Evolutionary conservation across 1,139 yeast species (phyloP).

Genomic region (Lodderomyces metapsilosis): DNA sequence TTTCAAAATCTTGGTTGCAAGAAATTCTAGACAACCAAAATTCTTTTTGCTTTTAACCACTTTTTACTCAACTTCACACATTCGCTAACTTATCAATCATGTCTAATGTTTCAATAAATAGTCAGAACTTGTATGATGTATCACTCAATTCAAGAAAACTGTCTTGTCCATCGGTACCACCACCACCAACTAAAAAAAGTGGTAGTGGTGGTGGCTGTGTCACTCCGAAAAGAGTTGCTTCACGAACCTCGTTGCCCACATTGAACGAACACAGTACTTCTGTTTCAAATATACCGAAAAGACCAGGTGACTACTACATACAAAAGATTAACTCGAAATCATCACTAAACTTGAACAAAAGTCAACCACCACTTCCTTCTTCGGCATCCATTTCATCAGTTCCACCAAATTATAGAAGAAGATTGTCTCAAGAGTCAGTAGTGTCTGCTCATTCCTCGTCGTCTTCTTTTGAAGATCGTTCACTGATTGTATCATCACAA

Average conservation of each 20-base stretch:
- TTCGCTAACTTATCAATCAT: background rate
- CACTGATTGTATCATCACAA: slow-evolving; percentile 36
- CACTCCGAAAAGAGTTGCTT: slow-evolving; percentile 28
- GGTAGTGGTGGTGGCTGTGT: slow-evolving; percentile 9
- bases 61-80: background rate
- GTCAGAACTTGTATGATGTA: slow-evolving; percentile 30
- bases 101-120: slow-evolving; percentile 9
- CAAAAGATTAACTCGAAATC: slow-evolving; percentile 24
- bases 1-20: too few relatives aligned
- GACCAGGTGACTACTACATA: slow-evolving; percentile 46
- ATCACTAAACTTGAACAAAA: slow-evolving; percentile 7
- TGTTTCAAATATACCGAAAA: slow-evolving; percentile 17
- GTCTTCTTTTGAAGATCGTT: slow-evolving; percentile 32
- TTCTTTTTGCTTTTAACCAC: too few relatives aligned
- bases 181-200: slow-evolving; percentile 10
- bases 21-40: too few relatives aligned
- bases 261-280: slow-evolving; percentile 17
- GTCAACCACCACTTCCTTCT: slow-evolving; percentile 5
- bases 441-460: slow-evolving; percentile 33
- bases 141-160: slow-evolving; percentile 16
- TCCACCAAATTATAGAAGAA: slow-evolving; percentile 20
- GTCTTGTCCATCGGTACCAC: slow-evolving; percentile 3
- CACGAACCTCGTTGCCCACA: slow-evolving; percentile 24
- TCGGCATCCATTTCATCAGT: slow-evolving; percentile 2
- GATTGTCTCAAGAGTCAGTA: slow-evolving; percentile 38